Evolutionary conservation across 768 basidiomycete species (phyloP).

Genomic region (Podaxis sp.): DNA sequence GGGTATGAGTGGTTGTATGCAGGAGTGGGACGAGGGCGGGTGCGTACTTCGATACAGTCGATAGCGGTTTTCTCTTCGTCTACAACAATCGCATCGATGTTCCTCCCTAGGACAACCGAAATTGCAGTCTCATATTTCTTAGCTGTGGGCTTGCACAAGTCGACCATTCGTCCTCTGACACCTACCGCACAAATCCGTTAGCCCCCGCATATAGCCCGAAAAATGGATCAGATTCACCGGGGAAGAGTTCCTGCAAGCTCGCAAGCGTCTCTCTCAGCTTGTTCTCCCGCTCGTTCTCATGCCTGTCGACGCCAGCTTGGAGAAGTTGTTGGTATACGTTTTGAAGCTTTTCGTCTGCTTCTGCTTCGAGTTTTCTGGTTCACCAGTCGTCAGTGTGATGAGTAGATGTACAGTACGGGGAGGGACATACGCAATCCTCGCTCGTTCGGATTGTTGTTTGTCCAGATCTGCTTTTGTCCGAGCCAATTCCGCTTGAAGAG

Average conservation of each 20-base stretch:
- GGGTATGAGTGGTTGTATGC: not conserved
- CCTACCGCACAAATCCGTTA: conserved; percentile 41
- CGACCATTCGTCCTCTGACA: conserved; percentile 89
- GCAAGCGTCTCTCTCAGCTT: conserved; percentile 84
- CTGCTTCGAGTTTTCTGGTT: conserved; percentile 81
- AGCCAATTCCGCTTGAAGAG: conserved; percentile 60
- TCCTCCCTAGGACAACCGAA: conserved; percentile 87
- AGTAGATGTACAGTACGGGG: not conserved
- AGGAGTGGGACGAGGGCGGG: not conserved
- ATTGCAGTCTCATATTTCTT: conserved; percentile 93
- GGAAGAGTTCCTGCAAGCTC: conserved; percentile 86
- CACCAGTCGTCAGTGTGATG: not conserved
- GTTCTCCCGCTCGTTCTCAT: conserved; percentile 81
- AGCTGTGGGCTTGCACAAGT: conserved; percentile 92
- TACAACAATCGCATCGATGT: conserved; percentile 94
- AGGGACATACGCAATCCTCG: conserved; percentile 66
- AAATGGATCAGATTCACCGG: conserved; percentile 47
- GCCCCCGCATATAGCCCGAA: not conserved
- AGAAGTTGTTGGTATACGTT: conserved; percentile 81
- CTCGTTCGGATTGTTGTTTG: conserved; percentile 81
- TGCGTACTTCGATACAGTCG: conserved; percentile 87
- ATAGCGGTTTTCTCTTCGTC: conserved; percentile 97
- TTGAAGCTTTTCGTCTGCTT: conserved; percentile 89
- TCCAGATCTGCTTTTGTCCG: conserved; percentile 76
- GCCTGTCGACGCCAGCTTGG: conserved; percentile 87